Evolutionary conservation across 768 basidiomycete species (phyloP).

Genomic region (Pisolithus sp.): DNA sequence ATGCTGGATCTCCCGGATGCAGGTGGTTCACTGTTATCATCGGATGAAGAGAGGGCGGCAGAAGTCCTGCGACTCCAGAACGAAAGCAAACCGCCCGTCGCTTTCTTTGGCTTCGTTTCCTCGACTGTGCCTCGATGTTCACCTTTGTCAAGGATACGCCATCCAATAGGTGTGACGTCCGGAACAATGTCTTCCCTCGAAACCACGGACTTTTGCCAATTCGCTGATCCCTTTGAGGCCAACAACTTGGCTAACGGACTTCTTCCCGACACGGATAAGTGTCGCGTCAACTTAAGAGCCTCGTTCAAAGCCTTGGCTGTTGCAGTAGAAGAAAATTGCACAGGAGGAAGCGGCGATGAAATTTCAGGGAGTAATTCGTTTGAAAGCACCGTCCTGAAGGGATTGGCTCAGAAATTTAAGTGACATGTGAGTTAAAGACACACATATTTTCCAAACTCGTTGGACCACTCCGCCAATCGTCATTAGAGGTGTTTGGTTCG

Average conservation of each 20-base stretch:
- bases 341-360: conserved; percentile 41
- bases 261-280: conserved; percentile 42
- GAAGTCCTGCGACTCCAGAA: conserved; percentile 55
- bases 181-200: conserved; percentile 39
- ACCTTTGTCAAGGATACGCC: conserved; percentile 63
- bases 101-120: conserved; percentile 41
- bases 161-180: conserved; percentile 59
- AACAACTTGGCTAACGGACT: conserved; percentile 71
- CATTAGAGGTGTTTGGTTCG: conserved; percentile 21
- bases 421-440: conserved; percentile 23
- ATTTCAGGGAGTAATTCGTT: conserved; percentile 46
- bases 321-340: conserved; percentile 49
- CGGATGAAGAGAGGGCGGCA: conserved; percentile 15
- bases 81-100: conserved; percentile 56
- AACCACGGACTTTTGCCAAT: conserved; percentile 70
- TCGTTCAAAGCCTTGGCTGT: conserved; percentile 54
- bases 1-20: conserved; percentile 25
- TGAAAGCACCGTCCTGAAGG: conserved; percentile 34
- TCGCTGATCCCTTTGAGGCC: conserved; percentile 63
- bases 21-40: conserved; percentile 14
- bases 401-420: conserved; percentile 1
- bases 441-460: conserved; percentile 55
- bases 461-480: conserved; percentile 36
- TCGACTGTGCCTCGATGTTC: conserved; percentile 27
- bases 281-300: conserved; percentile 58